Evolutionary conservation across 345 rosid species (phyloP).

Genomic region (Hibiscus tridactylites): DNA sequence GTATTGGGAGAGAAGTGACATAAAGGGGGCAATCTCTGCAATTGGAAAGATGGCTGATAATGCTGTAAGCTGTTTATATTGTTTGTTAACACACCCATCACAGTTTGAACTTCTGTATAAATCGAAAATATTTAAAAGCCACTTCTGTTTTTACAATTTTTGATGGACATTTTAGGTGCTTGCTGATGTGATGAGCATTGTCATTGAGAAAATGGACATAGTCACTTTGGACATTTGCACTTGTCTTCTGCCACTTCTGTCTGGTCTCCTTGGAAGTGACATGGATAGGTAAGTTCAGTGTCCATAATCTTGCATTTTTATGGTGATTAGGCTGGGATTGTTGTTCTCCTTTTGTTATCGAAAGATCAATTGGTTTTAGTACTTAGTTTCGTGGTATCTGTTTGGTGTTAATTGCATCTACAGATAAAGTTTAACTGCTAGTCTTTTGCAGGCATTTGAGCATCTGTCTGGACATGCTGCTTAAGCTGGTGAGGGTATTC

Average conservation of each 20-base stretch:
- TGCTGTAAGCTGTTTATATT: conserved; percentile 44
- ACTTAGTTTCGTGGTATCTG: background rate
- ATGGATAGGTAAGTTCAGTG: conserved; percentile 63
- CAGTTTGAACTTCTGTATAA: background rate
- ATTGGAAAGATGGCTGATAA: conserved; percentile 95
- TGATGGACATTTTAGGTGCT: conserved; percentile 49
- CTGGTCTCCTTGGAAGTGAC: conserved; percentile 68
- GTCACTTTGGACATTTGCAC: conserved; percentile 76
- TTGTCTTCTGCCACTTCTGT: conserved; percentile 74
- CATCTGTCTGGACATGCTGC: conserved; percentile 73
- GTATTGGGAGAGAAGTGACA: conserved; percentile 83
- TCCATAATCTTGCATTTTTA: background rate
- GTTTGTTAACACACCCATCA: background rate
- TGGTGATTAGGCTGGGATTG: background rate
- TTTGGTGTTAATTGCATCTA: background rate
- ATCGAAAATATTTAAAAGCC: background rate
- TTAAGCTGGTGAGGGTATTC: conserved; percentile 77
- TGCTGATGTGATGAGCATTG: conserved; percentile 68
- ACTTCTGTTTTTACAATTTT: background rate
- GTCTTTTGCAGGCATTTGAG: conserved; percentile 65
- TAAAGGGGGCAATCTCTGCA: conserved; percentile 63
- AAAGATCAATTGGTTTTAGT: background rate
- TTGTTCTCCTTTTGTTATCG: background rate
- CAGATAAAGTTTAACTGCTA: background rate
- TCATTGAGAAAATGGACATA: conserved; percentile 59